Conservation (phyloP, 2,329 filamentous ascomycete species). For the Tolypocladium paradoxum region DNA sequence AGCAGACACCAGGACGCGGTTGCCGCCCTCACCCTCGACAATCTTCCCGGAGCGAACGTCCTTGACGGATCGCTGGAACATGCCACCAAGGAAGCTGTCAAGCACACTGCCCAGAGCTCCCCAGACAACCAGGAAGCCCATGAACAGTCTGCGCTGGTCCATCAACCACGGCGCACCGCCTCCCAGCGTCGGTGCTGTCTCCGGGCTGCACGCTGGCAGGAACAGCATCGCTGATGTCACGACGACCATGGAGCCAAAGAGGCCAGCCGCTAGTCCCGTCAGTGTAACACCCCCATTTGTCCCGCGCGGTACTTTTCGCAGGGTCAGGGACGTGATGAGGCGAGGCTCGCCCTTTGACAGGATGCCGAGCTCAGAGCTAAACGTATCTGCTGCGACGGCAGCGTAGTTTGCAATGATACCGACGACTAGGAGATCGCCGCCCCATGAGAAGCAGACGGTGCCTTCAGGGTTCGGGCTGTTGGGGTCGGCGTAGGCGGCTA, state of each 20-base stretch:
- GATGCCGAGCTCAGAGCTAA: slow-evolving; percentile 91
- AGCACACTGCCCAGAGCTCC: slow-evolving; percentile 72
- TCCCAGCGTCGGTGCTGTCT: slow-evolving; percentile 24
- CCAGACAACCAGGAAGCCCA: slow-evolving; percentile 54
- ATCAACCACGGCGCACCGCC: slow-evolving; percentile 39
- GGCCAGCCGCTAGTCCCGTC: slow-evolving; percentile 61
- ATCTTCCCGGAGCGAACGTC: slow-evolving; percentile 79
- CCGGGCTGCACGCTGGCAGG: slow-evolving; percentile 53
- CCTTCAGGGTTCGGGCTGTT: slow-evolving; percentile 21
- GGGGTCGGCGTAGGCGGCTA: slow-evolving; percentile 25
- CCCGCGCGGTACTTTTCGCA: slow-evolving; percentile 73
- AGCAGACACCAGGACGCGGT: slow-evolving; percentile 39
- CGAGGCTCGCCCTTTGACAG: slow-evolving; percentile 65
- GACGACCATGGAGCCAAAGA: slow-evolving; percentile 64
- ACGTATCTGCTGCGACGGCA: slow-evolving; percentile 84
- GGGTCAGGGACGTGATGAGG: slow-evolving; percentile 69
- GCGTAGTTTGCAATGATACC: slow-evolving; percentile 77
- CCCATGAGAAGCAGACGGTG: slow-evolving; percentile 47
- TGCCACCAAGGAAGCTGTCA: slow-evolving; percentile 77
- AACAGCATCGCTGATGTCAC: slow-evolving; percentile 54
- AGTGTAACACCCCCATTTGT: slow-evolving; percentile 89
- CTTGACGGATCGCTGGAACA: slow-evolving; percentile 76
- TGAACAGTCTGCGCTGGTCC: slow-evolving; percentile 33
- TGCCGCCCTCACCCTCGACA: slow-evolving; percentile 74
- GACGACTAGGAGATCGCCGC: slow-evolving; percentile 50